Base-by-base conservation (phyloP, 768 basidiomycete genomes). In the Boletus pseudo-olivaceus region DNA sequence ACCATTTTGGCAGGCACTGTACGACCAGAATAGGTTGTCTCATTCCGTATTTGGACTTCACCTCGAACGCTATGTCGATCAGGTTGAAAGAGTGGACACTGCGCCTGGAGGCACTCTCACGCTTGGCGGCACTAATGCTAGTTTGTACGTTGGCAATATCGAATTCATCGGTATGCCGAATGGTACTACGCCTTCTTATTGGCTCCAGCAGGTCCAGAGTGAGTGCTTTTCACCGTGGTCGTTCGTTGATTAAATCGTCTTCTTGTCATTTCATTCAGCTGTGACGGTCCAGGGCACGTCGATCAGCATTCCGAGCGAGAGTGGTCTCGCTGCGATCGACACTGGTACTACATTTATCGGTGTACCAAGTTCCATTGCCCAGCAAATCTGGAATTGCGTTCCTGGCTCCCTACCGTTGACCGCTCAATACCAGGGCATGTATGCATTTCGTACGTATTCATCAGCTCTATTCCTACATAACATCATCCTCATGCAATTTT, bases 331-430 rank as follows among this genome's bases (percentile, higher is more conserved):
- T 26, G 93, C 90, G 5, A 95, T 98, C 56, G 93, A 96, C 64
- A 95, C 93, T 2, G 93, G 93, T 30, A 96, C 94, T 0, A 94
- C 92, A 7, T 79, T 97, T 50, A 88, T 98, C 56, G 93, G 90
- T 30, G 94, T 84, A 0, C 93, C 94, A 0, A 68, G 80, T 0
- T 70, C 61, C 0, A 82, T 82, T 46, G 84, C 90, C 8, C 55
- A 68, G 23, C 72, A 74, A 12, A 78, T 97, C 50, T 97, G 83
- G 76, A 66, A 61, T 5, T 75, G 81, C 11, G 82, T 98, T 37
- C 76, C 81, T 6, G 83, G 82, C 17, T 73, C 87, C 1, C 46
- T 63, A 19, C 57, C 76, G 1, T 73, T 88, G 5, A 59, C 61
- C 0, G 75, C 76, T 17, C 58, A 73, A 33, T 75, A 77, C 58